Evolutionary conservation across 495 filamentous ascomycete species (phyloP).

Genomic region (Podospora tetraspora): DNA sequence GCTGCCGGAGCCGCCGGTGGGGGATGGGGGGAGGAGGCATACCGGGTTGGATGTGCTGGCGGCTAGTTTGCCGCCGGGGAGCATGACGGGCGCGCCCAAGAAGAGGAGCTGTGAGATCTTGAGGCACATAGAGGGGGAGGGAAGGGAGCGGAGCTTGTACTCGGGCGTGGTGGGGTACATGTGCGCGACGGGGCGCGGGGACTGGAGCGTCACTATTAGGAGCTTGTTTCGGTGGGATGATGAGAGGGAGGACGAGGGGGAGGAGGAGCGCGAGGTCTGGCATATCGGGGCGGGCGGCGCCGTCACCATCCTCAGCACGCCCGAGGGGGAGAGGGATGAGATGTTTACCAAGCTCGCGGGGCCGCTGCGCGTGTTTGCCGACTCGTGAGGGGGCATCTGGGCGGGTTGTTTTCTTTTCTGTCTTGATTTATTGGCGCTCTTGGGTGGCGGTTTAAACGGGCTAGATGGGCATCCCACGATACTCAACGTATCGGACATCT

Average conservation of each 20-base stretch:
- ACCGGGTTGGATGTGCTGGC: conserved; percentile 73
- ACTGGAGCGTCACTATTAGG: conserved; percentile 84
- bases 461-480: conserved; percentile 2
- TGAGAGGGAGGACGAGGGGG: conserved; percentile 31
- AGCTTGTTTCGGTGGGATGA: conserved; percentile 66
- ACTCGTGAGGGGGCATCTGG: conserved; percentile 15
- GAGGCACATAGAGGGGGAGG: conserved; percentile 53
- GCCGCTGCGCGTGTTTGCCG: conserved; percentile 53
- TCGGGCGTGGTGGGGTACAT: conserved; percentile 86
- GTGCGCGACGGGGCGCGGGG: conserved; percentile 75
- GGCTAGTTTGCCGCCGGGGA: conserved; percentile 74
- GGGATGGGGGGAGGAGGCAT: conserved; percentile 21
- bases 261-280: conserved; percentile 54
- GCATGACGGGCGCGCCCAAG: conserved; percentile 95
- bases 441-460: neutral
- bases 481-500: conserved; percentile 22
- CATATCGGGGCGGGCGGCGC: conserved; percentile 84
- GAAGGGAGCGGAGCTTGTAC: conserved; percentile 69
- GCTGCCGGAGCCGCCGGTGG: conserved; percentile 37
- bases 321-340: conserved; percentile 80
- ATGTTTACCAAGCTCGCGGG: conserved; percentile 78
- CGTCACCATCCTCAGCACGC: conserved; percentile 71
- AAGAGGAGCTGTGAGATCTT: conserved; percentile 82
- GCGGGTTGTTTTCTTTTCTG: neutral
- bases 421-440: neutral